Percentiles rank a stretch among this genome's conserved stretches.
phyloP scores from a whole-genome alignment of 2,329 filamentous ascomycete genomes.

The Alternaria tenuissima region DNA sequence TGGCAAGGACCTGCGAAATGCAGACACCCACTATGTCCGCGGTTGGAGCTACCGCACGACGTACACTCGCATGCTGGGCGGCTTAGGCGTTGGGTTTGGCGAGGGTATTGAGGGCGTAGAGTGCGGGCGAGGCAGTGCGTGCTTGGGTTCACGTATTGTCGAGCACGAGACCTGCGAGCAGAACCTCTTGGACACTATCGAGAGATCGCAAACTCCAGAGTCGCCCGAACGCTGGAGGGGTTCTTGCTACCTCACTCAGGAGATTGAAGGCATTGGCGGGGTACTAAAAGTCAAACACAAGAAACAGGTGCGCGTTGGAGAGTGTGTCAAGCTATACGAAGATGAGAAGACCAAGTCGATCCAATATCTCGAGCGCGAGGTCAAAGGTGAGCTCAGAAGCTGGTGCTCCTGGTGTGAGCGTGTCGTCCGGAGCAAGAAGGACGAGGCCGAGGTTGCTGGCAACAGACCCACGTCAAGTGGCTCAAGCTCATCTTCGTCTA shows the following conservation, averaged over 20 bases:
- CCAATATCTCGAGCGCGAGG: slow-evolving; percentile 74
- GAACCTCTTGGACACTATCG: slow-evolving; percentile 67
- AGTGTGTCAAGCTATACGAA: slow-evolving; percentile 84
- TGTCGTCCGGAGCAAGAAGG: slow-evolving; percentile 69
- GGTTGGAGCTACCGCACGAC: slow-evolving; percentile 91
- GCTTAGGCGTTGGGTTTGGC: slow-evolving; percentile 84
- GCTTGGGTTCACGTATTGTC: slow-evolving; percentile 77
- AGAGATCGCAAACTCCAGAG: slow-evolving; percentile 49
- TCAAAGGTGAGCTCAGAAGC: slow-evolving; percentile 72
- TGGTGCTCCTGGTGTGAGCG: slow-evolving; percentile 95
- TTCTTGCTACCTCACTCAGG: slow-evolving; percentile 82
- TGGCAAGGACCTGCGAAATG: slow-evolving; percentile 71
- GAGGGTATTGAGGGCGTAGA: slow-evolving; percentile 88
- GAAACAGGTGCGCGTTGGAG: slow-evolving; percentile 80
- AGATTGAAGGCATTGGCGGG: slow-evolving; percentile 90
- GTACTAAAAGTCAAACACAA: slow-evolving; percentile 89
- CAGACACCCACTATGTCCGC: slow-evolving; percentile 66
- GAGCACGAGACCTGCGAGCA: slow-evolving; percentile 86
- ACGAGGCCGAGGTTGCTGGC: slow-evolving; percentile 40
- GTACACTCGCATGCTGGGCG: slow-evolving; percentile 80
- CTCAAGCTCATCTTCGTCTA: slow-evolving; percentile 28
- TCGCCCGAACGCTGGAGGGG: slow-evolving; percentile 59
- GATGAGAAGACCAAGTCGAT: slow-evolving; percentile 59
- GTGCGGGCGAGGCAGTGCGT: slow-evolving; percentile 80
- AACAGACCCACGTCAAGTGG: slow-evolving; percentile 24